Evolutionary conservation across 1,284 basidiomycete species (phyloP).

Genomic region (Mycena citricolor): DNA sequence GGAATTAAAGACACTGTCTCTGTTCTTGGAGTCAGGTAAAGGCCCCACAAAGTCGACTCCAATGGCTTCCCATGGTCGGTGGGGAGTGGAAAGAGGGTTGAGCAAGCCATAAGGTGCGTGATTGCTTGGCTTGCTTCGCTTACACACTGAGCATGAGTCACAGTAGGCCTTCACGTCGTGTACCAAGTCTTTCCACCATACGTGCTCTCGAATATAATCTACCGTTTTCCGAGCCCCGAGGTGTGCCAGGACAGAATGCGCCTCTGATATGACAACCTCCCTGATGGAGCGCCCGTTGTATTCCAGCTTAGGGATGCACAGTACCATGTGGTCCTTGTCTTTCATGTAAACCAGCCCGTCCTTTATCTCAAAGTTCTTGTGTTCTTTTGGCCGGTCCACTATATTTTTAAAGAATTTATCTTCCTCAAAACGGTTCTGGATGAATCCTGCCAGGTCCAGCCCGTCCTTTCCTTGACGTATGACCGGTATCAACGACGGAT

Average conservation of each 20-base stretch:
- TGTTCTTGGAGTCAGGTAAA: slow-evolving; percentile 30
- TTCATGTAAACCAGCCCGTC: slow-evolving; percentile 30
- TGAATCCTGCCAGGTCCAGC: slow-evolving; percentile 18
- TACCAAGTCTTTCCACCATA: slow-evolving; percentile 36
- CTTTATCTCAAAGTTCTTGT: slow-evolving; percentile 28
- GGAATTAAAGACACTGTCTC: slow-evolving; percentile 33
- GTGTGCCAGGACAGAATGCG: slow-evolving; percentile 37
- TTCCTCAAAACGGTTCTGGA: slow-evolving; percentile 21
- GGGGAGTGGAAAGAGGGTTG: slow-evolving; percentile 30
- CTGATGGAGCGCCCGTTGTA: slow-evolving; percentile 12
- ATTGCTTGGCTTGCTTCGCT: slow-evolving; percentile 31
- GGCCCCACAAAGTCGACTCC: slow-evolving; percentile 43
- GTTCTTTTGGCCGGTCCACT: slow-evolving; percentile 24
- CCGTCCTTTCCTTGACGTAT: slow-evolving; percentile 11
- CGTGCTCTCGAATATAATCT: slow-evolving; percentile 28
- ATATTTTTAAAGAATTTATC: slow-evolving; percentile 31
- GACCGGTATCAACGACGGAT: slow-evolving; percentile 1
- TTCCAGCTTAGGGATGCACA: slow-evolving; percentile 37
- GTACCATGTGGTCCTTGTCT: slow-evolving; percentile 14
- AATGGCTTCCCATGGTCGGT: slow-evolving; percentile 32
- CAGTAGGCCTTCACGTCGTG: slow-evolving; percentile 32
- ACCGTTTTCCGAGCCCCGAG: slow-evolving; percentile 39
- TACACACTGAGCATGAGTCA: slow-evolving; percentile 36
- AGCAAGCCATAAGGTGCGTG: slow-evolving; percentile 35
- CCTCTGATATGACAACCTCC: slow-evolving; percentile 41